Evolutionary conservation across 495 filamentous ascomycete genomes (phyloP), one percentile per base, ranked within the genome.

Genomic region (Trichocladium uniseriatum): DNA sequence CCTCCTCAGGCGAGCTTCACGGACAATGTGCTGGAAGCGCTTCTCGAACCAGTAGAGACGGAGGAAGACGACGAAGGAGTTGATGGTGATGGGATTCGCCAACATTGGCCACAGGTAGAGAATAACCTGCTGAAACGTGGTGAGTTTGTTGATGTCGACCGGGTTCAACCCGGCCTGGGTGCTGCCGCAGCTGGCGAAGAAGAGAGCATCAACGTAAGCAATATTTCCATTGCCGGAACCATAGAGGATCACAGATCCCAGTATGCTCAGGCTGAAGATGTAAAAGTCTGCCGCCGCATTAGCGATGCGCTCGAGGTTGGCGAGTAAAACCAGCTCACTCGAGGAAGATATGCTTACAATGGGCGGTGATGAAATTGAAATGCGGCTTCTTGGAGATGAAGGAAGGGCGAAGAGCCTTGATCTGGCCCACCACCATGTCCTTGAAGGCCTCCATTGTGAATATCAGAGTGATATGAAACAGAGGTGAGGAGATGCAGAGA

Each of bases 41-140:
- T 90, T 95, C 68, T 97, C 90, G 58, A 98, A 98, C 91, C 90
- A 97, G 67, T 95, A 95, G 5, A 97, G 70, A 2, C 92, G 85
- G 18, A 97, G 71, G 56, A 94, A 94, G 0, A 97, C 91, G 24
- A 97, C 84, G 27, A 79, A 82, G 6, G 83, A 76, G 62, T 95
- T 80, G 65, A 98, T 91, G 47, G 86, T 84, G 51, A 98, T 95
- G 3, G 92, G 92, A 38, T 89, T 98, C 28, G 84, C 79, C 19
- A 90, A 53, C 73, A 87, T 80, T 1, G 84, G 67, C 18, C 86
- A 66, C 28, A 86, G 57, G 47, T 83, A 89, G n/a, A 91, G 59
- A 27, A 84, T 66, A 9, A 87, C 54, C 61, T 84, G 92, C 59
- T 94, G 89, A 53, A 87, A 94, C 6, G 84, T 80, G 46, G 74